Base-by-base conservation (phyloP, 163 green algal species). In the Smithsoniella earleae region DNA sequence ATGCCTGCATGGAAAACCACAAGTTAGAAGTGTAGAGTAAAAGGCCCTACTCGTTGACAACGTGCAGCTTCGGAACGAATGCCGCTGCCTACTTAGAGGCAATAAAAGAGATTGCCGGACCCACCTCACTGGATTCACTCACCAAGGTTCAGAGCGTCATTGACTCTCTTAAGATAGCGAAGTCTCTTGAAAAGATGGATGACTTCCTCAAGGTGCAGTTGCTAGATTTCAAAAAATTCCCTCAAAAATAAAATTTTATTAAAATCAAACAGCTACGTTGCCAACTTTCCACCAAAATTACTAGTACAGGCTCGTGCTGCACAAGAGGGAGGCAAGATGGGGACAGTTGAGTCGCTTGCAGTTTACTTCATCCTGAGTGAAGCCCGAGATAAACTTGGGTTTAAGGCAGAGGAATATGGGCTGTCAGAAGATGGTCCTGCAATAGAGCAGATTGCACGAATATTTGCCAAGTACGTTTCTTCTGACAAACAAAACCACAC, bases 361-460 rank as follows among this genome's bases (percentile, higher is more conserved):
- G 80, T 82, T 2, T 88, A 88, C 75, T 76, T 92, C 8, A 86
- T 82, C 0, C 76, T 90, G 38, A 66, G 83, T 25, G 72, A 79
- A 5, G 85, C 84, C 2, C 72, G 82, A 73, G 77, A 85, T 36
- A 38, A 77, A 33, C 76, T 82, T 22, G 82, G 80, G 62, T 90
- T 90, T 55, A 65, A 79, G 2, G 80, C 85, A 1, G 66, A 73
- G 0, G 38, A 72, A 27, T 89, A 80, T 66, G 80, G 77, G 22
- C 74, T 87, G 25, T 79, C 54, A 33, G 82, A 87, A 20, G 72
- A 55, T 20, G 73, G 87, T 62, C 82, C 83, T 2, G 79, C 66
- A 4, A 82, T 86, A n/a, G n/a, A n/a, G n/a, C n/a, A n/a, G 45
- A 83, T 89, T 22, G 85, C 85, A 2, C 80, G 77, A n/a, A 82